These are phyloP conservation scores for Ophiostoma australiae DNA, from an alignment of 2,329 filamentous ascomycete genomes.

Conservation along the genomic window DNA sequence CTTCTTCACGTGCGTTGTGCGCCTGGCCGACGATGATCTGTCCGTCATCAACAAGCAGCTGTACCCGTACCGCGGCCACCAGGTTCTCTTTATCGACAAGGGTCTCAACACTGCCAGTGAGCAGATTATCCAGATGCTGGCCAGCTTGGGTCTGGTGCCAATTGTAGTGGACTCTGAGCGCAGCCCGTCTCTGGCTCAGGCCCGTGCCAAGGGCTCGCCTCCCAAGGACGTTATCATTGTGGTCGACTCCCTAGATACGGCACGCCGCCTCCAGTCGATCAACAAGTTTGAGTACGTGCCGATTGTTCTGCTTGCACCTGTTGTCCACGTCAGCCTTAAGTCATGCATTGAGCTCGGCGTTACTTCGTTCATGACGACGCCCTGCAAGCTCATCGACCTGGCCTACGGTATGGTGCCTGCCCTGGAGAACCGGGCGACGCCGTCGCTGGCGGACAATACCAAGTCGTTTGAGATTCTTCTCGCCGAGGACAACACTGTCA, in stretches of 20 bases:
- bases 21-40: conserved; percentile 74
- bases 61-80: conserved; percentile 84
- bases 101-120: conserved; percentile 70
- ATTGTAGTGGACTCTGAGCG: conserved; percentile 77
- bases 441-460: conserved; percentile 85
- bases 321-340: conserved; percentile 87
- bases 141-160: conserved; percentile 71
- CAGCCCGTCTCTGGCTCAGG: conserved; percentile 54
- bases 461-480: conserved; percentile 93
- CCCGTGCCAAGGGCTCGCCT: conserved; percentile 52
- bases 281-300: conserved; percentile 98
- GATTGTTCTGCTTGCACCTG: conserved; percentile 82
- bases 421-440: conserved; percentile 85
- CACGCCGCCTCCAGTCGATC: conserved; percentile 74
- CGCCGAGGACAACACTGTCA: conserved; percentile 95
- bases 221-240: conserved; percentile 95
- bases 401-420: conserved; percentile 96
- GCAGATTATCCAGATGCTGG: conserved; percentile 74
- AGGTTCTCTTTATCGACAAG: conserved; percentile 92
- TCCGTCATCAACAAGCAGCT: conserved; percentile 76
- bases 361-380: conserved; percentile 98
- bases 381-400: conserved; percentile 87
- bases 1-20: conserved; percentile 92
- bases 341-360: conserved; percentile 92
- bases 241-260: conserved; percentile 88